Percentiles rank a stretch among this genome's conserved stretches.
These are phyloP conservation scores for Pulveroboletus sp. DNA, from an alignment of 768 basidiomycete genomes.

Conservation along the genomic window DNA sequence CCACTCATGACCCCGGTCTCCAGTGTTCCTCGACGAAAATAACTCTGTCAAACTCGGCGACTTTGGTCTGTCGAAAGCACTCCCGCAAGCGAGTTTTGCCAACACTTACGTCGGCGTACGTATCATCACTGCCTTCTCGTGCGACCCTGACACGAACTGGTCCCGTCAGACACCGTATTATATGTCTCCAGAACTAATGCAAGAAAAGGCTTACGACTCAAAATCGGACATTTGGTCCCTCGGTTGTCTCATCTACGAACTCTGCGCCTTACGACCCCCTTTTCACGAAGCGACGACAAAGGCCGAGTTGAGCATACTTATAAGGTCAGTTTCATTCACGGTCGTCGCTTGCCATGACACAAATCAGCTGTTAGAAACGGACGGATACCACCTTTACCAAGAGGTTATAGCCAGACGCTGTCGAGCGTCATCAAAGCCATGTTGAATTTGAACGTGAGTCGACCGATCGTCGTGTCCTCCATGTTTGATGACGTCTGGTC, in stretches of 20 bases:
- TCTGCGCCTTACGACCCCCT: slow-evolving; percentile 90
- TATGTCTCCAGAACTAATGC: slow-evolving; percentile 98
- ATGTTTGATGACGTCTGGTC: background rate
- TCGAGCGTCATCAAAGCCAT: slow-evolving; percentile 80
- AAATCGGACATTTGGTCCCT: slow-evolving; percentile 99
- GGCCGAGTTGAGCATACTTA: slow-evolving; percentile 75
- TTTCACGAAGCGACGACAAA: slow-evolving; percentile 94
- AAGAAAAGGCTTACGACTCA: slow-evolving; percentile 95
- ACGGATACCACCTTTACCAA: slow-evolving; percentile 86
- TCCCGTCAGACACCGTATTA: slow-evolving; percentile 93
- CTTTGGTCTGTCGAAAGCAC: slow-evolving; percentile 93
- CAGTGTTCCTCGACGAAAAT: slow-evolving; percentile 86
- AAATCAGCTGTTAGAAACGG: slow-evolving; percentile 53
- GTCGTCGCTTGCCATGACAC: background rate
- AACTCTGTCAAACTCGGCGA: slow-evolving; percentile 95
- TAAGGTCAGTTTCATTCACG: slow-evolving; percentile 51
- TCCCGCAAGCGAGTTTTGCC: slow-evolving; percentile 84
- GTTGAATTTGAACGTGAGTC: slow-evolving; percentile 76
- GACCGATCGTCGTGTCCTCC: background rate
- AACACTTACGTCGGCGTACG: slow-evolving; percentile 96
- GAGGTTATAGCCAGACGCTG: slow-evolving; percentile 74
- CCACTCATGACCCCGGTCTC: background rate
- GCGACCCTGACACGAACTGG: slow-evolving; percentile 32
- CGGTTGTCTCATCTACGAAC: slow-evolving; percentile 94
- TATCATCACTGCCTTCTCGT: slow-evolving; percentile 3